Conservation (phyloP, 2,329 filamentous ascomycete species). For the Aspergillus carbonarius region DNA sequence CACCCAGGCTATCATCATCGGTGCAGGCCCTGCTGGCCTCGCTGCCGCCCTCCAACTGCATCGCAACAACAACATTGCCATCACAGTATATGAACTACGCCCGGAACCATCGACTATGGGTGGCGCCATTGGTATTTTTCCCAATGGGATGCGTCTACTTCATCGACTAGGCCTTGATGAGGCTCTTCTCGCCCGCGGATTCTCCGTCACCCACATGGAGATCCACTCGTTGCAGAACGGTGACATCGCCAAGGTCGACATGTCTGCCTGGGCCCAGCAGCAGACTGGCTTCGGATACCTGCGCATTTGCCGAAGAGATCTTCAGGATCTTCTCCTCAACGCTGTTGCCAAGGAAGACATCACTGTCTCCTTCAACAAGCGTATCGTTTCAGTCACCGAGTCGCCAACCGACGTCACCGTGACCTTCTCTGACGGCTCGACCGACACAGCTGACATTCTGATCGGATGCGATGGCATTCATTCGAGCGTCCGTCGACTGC, state of each 20-base stretch:
- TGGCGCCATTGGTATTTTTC: constrained; percentile 29
- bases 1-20: constrained; percentile 22
- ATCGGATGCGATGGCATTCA: constrained; percentile 45
- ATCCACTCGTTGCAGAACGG: not conserved
- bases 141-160: constrained; percentile 32
- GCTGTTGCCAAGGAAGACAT: constrained; percentile 15
- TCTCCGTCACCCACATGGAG: not conserved
- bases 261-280: not conserved
- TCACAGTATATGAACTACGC: constrained; percentile 32
- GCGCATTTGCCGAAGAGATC: constrained; percentile 27
- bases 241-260: not conserved
- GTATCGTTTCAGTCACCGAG: constrained; percentile 21
- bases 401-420: constrained; percentile 11
- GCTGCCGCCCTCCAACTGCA: constrained; percentile 19
- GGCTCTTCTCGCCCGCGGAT: constrained; percentile 11
- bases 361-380: constrained; percentile 2
- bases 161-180: constrained; percentile 27
- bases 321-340: constrained; percentile 27
- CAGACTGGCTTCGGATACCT: constrained; percentile 27
- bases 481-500: constrained; percentile 33
- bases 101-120: constrained; percentile 30
- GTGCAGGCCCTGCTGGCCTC: constrained; percentile 23
- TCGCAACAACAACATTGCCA: constrained; percentile 14
- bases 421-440: constrained; percentile 17
- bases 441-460: constrained; percentile 16